A percentile compares a stretch with the other conserved stretches of the same genome.
Conservation (phyloP, 495 filamentous ascomycete genomes). For the Penicillium canescens region DNA sequence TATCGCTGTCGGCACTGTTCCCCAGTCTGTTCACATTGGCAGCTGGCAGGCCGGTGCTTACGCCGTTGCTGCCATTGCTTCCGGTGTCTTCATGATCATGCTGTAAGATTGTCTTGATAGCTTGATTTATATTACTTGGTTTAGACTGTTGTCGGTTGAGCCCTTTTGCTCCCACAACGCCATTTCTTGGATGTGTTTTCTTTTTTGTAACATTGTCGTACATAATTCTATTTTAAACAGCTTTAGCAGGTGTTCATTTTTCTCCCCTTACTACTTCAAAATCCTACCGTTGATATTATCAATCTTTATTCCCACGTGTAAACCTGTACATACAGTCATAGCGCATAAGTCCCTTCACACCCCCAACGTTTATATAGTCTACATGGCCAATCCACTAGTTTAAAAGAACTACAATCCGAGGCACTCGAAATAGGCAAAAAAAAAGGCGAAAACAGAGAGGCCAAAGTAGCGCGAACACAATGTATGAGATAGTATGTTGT, state of each 20-base stretch:
- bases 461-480: no score
- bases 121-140: neutral
- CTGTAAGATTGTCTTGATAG: constrained; percentile 51
- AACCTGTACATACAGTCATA: no score
- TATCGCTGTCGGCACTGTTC: constrained; percentile 41
- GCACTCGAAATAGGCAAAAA: no score
- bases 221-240: constrained; percentile 2
- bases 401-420: no score
- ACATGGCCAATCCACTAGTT: no score
- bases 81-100: constrained; percentile 74
- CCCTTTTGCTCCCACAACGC: neutral
- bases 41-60: constrained; percentile 68
- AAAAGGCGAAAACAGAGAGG: no score
- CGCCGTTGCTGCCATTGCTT: constrained; percentile 61
- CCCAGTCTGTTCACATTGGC: constrained; percentile 60
- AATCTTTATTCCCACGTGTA: neutral
- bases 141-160: neutral
- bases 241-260: constrained; percentile 8
- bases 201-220: constrained; percentile 9
- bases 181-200: neutral
- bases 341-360: no score
- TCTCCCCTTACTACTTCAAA: neutral
- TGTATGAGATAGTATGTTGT: no score
- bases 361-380: no score
- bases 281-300: neutral